Conservation (phyloP, 1,139 yeast genomes). For the Geotrichum aggregatum region DNA sequence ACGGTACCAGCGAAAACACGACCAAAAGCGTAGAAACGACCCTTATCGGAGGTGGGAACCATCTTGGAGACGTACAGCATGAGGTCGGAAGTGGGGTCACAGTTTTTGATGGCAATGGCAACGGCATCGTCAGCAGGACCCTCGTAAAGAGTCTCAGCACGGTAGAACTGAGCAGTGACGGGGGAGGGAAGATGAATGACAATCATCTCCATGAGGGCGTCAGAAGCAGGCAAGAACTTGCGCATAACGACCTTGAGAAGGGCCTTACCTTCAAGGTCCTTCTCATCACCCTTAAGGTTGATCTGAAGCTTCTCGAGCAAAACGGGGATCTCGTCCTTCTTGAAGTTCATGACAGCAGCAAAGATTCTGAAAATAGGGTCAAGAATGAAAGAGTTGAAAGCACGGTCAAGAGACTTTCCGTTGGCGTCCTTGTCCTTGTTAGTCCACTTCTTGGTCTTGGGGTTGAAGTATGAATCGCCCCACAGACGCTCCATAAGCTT, state of each 20-base stretch:
- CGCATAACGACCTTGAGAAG: conserved; percentile 97
- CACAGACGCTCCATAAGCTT: conserved; percentile 99
- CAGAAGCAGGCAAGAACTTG: conserved; percentile 99
- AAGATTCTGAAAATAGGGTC: conserved; percentile 99
- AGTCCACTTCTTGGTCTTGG: conserved; percentile 99
- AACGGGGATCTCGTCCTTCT: conserved; percentile 90
- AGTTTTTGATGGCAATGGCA: conserved; percentile 90
- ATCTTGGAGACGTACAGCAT: conserved; percentile 99
- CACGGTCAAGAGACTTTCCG: conserved; percentile 95
- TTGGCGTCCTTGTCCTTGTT: conserved; percentile 94
- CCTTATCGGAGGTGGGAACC: conserved; percentile 99
- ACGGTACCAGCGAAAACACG: conserved; percentile 99
- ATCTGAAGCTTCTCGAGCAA: conserved; percentile 92
- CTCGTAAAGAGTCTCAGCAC: conserved; percentile 98
- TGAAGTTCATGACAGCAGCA: conserved; percentile 93
- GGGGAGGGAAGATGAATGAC: conserved; percentile 98
- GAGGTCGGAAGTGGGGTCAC: conserved; percentile 98
- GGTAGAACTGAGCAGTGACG: conserved; percentile 97
- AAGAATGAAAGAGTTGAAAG: conserved; percentile 98
- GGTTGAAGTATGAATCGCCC: conserved; percentile 99
- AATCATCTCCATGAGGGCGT: conserved; percentile 98
- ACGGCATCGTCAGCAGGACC: conserved; percentile 96
- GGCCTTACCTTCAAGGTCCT: conserved; percentile 97
- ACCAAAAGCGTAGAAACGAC: conserved; percentile 99
- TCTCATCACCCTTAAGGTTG: conserved; percentile 85